Evolutionary conservation across 306 rosid species (phyloP).

Genomic region (Cucumis sativus): DNA sequence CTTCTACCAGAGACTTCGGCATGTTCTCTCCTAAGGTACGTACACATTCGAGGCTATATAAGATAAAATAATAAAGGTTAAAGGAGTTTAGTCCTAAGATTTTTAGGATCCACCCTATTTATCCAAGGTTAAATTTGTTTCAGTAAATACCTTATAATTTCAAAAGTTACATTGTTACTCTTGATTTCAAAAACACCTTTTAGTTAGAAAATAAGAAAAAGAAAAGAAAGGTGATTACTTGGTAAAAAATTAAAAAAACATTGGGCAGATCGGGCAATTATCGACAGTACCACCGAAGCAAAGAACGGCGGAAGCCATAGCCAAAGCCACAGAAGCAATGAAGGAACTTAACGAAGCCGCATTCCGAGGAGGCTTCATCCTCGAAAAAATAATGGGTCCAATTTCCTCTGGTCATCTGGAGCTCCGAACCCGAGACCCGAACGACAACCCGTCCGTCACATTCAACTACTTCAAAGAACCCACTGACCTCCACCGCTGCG

Average conservation of each 20-base stretch:
- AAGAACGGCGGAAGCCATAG: constrained; percentile 51
- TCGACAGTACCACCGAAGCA: constrained; percentile 33
- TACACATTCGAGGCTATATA: background rate
- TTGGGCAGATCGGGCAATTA: constrained; percentile 36
- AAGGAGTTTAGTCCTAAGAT: too few relatives aligned
- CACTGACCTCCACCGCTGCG: constrained; percentile 44
- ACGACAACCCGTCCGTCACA: constrained; percentile 56
- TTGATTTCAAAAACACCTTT: too few relatives aligned
- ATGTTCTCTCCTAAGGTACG: constrained; percentile 58
- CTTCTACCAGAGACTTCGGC: constrained; percentile 37
- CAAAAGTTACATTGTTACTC: too few relatives aligned
- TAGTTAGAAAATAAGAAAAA: too few relatives aligned
- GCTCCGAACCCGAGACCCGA: constrained; percentile 39
- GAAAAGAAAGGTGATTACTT: too few relatives aligned
- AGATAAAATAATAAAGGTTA: too few relatives aligned
- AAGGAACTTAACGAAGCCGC: constrained; percentile 25
- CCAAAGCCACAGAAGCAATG: constrained; percentile 30
- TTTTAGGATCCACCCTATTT: too few relatives aligned
- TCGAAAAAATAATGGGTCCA: constrained; percentile 60
- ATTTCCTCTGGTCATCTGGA: constrained; percentile 44
- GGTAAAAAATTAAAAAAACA: too few relatives aligned
- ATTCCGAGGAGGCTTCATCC: constrained; percentile 54
- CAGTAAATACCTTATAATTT: too few relatives aligned
- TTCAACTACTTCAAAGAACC: constrained; percentile 66
- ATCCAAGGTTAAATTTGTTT: too few relatives aligned